Evolutionary conservation across 2,329 filamentous ascomycete species (phyloP).

Genomic region (Coniochaeta sp.): DNA sequence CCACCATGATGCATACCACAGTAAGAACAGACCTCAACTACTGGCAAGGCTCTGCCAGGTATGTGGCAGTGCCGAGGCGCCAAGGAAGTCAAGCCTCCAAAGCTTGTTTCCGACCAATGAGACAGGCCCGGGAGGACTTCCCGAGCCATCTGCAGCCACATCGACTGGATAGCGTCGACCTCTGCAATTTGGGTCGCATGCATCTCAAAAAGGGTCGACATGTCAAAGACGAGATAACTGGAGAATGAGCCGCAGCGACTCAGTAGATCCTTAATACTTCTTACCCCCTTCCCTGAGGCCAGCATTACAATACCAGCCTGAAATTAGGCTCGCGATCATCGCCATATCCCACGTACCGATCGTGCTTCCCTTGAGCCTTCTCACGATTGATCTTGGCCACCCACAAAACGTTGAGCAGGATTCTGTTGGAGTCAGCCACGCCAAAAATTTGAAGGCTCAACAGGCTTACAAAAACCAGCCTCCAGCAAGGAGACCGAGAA

Average conservation of each 20-base stretch:
- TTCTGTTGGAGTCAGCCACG: not conserved
- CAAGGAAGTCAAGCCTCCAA: not conserved
- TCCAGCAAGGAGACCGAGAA: conserved; percentile 51
- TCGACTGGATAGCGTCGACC: not conserved
- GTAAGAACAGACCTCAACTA: no score
- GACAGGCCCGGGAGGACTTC: not conserved
- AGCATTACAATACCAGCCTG: not conserved
- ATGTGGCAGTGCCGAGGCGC: no score
- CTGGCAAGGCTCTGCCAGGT: no score
- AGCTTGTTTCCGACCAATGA: not conserved
- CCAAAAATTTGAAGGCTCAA: no score
- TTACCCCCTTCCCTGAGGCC: not conserved
- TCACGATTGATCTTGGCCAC: conserved; percentile 3
- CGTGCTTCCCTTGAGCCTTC: not conserved
- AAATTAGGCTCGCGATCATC: conserved; percentile 1
- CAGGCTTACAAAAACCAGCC: conserved; percentile 52
- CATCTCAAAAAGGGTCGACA: not conserved
- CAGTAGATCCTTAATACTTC: not conserved
- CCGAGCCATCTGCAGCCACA: not conserved
- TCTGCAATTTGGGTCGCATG: no score
- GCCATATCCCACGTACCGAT: not conserved
- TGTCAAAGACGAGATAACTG: not conserved
- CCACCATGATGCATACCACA: no score
- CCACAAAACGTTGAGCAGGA: conserved; percentile 1
- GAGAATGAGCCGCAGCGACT: not conserved